A percentile compares a stretch with the other conserved stretches of the same genome.
Conservation (phyloP, 495 filamentous ascomycete species). For the Echria macrotheca region DNA sequence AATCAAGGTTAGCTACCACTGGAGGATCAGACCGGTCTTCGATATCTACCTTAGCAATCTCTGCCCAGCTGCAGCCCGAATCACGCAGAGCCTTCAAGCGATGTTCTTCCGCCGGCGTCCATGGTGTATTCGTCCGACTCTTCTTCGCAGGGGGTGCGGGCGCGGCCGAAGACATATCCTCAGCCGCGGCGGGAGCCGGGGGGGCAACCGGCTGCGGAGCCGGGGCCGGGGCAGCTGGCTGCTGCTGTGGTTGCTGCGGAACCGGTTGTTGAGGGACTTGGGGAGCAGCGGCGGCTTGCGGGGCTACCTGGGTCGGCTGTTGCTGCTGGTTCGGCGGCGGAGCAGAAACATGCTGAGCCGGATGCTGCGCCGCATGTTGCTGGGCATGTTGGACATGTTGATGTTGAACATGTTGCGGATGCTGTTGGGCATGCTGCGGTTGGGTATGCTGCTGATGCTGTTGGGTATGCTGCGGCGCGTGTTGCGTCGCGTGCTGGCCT, state of each 20-base stretch:
- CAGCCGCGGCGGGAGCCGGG: slow-evolving; percentile 22
- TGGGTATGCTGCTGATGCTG: slow-evolving; percentile 15
- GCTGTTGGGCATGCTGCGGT: slow-evolving; percentile 21
- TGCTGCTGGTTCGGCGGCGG: slow-evolving; percentile 17
- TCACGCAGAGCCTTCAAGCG: slow-evolving; percentile 89
- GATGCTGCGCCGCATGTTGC: slow-evolving; percentile 15
- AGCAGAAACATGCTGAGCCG: slow-evolving; percentile 18
- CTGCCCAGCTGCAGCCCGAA: slow-evolving; percentile 87
- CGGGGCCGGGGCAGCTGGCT: slow-evolving; percentile 18
- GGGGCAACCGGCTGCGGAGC: slow-evolving; percentile 19
- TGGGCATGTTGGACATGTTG: slow-evolving; percentile 20
- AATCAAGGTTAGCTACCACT: slow-evolving; percentile 20
- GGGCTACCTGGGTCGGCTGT: slow-evolving; percentile 16
- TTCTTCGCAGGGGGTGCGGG: slow-evolving; percentile 69
- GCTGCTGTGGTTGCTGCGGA: slow-evolving; percentile 16
- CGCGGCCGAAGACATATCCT: slow-evolving; percentile 28
- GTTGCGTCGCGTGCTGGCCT: slow-evolving; percentile 21
- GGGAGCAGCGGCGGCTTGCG: slow-evolving; percentile 15
- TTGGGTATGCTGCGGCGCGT: slow-evolving; percentile 16
- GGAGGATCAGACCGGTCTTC: too few relatives aligned
- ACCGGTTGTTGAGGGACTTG: slow-evolving; percentile 11
- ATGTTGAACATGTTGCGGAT: slow-evolving; percentile 6
- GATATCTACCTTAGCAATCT: slow-evolving; percentile 84
- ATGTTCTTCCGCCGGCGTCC: slow-evolving; percentile 93
- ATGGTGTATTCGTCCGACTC: slow-evolving; percentile 93